Conservation (phyloP, 1,139 yeast genomes). For the Hemisphaericaspora lyxosophila region DNA sequence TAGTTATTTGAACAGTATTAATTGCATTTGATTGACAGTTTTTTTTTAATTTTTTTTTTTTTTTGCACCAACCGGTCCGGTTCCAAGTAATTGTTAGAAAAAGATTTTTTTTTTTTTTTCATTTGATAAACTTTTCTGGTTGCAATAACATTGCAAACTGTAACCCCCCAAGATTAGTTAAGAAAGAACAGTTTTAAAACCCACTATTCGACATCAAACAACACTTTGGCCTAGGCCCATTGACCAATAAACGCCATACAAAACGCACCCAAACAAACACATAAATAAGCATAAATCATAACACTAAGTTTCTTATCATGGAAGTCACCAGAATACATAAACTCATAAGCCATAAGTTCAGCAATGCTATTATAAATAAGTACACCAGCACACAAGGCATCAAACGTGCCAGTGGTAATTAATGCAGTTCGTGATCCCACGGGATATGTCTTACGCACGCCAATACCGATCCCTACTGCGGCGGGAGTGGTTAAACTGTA, state of each 20-base stretch:
- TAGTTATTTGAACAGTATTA: no score
- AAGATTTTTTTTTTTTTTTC: no score
- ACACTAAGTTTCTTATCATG: constrained; percentile 17
- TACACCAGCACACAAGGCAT: constrained; percentile 40
- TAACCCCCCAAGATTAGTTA: no score
- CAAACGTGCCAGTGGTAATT: constrained; percentile 38
- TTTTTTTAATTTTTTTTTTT: no score
- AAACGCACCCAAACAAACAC: constrained; percentile 35
- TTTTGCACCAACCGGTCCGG: no score
- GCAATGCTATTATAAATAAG: constrained; percentile 39
- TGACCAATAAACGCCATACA: constrained; percentile 44
- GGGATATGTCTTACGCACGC: constrained; percentile 33
- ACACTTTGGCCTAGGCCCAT: no score
- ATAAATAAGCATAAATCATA: constrained; percentile 25
- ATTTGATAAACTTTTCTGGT: no score
- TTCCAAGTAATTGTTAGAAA: no score
- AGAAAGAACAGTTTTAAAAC: no score
- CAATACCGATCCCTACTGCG: constrained; percentile 39
- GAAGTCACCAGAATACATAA: constrained; percentile 31
- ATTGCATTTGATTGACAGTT: no score
- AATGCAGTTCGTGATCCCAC: constrained; percentile 34
- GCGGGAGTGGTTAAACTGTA: constrained; percentile 37
- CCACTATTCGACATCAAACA: no score
- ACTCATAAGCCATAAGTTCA: constrained; percentile 43
- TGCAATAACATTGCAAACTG: no score